Evolutionary conservation across 2,329 filamentous ascomycete genomes (phyloP), one percentile per base, ranked within the genome.

Genomic region (Trichoderma semiorbis): DNA sequence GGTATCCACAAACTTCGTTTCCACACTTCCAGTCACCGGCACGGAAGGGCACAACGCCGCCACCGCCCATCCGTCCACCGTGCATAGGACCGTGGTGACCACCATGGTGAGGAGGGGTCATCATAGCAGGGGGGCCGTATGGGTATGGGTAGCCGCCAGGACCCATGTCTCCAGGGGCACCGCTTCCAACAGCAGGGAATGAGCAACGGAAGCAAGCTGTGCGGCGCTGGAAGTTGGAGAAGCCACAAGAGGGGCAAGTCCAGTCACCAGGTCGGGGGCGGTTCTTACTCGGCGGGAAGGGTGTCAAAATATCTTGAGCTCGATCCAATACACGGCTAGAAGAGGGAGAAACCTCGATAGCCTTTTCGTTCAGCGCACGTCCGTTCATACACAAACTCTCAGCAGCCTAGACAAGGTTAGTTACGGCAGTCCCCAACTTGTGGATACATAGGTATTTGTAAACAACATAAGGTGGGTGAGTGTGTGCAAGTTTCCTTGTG

Each of bases 331-430:
- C 96, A 72, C 96, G 92, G 84, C 93, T 97, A n/a, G 94, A 97
- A 10, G 95, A 98, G 11, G 96, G 96, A 5, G 96, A 98, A 72
- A 99, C 96, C 83, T 99, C 96, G 79, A 99, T 98, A 75, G 96
- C 96, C 86, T 98, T 98, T 83, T 99, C 96, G 79, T 98, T 99
- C 73, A 99, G 88, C 68, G 96, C 96, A 78, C 96, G 94, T 69
- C 96, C 96, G 79, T 99, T 99, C 96, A 99, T 99, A 85, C 96
- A 98, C 72, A 99, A 88, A 82, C 94, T 97, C 82, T 99, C 96
- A 64, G 96, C 96, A 77, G 96, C 96, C 95, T 97, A 63, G 14
- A 24, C 36, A n/a, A 14, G 14, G 60, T 73, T 55, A 73, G 72
- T 21, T 43, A 72, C 12, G 24, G 39, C 3, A 32, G 5, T 12